Conservation (phyloP, 768 basidiomycete genomes). For the Boletus barrowsii region DNA sequence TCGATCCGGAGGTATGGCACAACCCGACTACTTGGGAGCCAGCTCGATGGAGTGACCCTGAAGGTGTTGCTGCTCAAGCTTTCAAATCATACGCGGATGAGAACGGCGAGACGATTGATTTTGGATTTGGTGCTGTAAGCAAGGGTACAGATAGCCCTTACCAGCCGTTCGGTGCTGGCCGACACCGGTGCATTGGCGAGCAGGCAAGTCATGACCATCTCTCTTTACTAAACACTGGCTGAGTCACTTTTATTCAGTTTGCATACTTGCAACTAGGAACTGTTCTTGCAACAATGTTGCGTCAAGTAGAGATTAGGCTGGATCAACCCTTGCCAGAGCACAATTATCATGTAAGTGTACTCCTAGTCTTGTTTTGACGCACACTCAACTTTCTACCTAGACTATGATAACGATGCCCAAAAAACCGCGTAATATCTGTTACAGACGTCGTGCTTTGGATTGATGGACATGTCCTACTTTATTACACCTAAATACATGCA, state of each 20-base stretch:
- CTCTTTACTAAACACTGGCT: not conserved
- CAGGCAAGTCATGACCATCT: slow-evolving; percentile 43
- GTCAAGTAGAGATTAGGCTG: slow-evolving; percentile 71
- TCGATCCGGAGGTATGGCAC: slow-evolving; percentile 83
- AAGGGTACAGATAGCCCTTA: slow-evolving; percentile 97
- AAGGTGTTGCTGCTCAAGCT: slow-evolving; percentile 79
- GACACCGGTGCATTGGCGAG: slow-evolving; percentile 94
- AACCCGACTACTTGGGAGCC: slow-evolving; percentile 74
- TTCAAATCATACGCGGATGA: slow-evolving; percentile 72
- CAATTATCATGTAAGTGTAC: slow-evolving; percentile 80
- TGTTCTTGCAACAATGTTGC: slow-evolving; percentile 74
- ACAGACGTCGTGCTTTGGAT: slow-evolving; percentile 61
- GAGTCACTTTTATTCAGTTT: slow-evolving; percentile 50
- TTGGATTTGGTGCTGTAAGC: slow-evolving; percentile 91
- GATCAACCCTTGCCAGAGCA: slow-evolving; percentile 64
- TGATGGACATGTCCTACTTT: slow-evolving; percentile 23
- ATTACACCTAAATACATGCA: not conserved
- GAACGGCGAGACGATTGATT: slow-evolving; percentile 88
- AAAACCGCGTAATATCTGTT: slow-evolving; percentile 59
- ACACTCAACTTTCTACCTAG: slow-evolving; percentile 37
- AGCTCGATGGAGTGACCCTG: slow-evolving; percentile 78
- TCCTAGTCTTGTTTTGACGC: not conserved
- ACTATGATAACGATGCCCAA: slow-evolving; percentile 94
- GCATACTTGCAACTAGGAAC: slow-evolving; percentile 92
- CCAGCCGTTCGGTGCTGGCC: slow-evolving; percentile 96